A percentile compares a stretch with the other conserved stretches of the same genome.
Evolutionary conservation across 352 stramenopile species (phyloP).

Genomic region (Globisporangium radiosum): DNA sequence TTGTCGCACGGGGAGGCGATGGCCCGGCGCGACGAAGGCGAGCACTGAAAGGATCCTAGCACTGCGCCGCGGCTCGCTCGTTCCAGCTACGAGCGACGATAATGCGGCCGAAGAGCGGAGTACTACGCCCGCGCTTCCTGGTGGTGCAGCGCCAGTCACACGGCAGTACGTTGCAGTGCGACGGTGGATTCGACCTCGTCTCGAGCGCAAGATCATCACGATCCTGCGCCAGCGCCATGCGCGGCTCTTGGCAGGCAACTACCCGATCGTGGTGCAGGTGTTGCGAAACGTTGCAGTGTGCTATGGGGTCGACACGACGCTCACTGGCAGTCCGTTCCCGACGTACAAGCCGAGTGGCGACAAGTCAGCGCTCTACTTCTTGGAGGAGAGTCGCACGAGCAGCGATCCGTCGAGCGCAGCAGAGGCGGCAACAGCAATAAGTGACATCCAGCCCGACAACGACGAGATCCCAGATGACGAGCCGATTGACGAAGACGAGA

Average conservation of each 20-base stretch:
- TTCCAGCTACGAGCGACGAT: background rate
- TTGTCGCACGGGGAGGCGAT: conserved; percentile 27
- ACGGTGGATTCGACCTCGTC: conserved; percentile 36
- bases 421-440: background rate
- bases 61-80: conserved; percentile 13
- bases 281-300: conserved; percentile 5
- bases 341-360: conserved; percentile 16
- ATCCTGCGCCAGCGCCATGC: conserved; percentile 40
- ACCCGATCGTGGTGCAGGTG: conserved; percentile 23
- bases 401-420: background rate
- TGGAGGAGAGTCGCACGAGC: conserved; percentile 21
- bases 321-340: conserved; percentile 34
- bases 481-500: background rate
- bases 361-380: conserved; percentile 32
- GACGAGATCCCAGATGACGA: conserved; percentile 3
- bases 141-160: conserved; percentile 20
- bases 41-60: conserved; percentile 15
- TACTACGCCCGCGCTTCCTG: background rate
- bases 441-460: background rate
- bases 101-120: background rate
- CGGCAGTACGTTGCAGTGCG: conserved; percentile 38
- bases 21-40: conserved; percentile 10
- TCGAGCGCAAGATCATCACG: conserved; percentile 34
- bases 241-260: conserved; percentile 32
- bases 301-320: conserved; percentile 15